Evolutionary conservation across 2,329 filamentous ascomycete species (phyloP), one percentile per base, ranked within the genome.

Genomic region (Colletotrichum gigasporum): DNA sequence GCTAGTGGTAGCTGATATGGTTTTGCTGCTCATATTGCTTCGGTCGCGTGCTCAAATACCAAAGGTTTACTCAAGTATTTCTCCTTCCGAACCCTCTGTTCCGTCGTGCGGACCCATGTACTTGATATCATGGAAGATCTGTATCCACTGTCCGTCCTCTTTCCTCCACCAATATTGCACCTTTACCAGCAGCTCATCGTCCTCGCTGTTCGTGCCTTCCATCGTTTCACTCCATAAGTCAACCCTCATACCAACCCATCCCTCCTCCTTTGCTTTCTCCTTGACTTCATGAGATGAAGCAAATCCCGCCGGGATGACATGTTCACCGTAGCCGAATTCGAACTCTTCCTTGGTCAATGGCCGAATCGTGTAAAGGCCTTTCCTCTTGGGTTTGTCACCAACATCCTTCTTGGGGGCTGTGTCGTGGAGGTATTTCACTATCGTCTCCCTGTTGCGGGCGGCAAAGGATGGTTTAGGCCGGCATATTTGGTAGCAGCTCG

Each of bases 111-210:
- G 58, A 1, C 72, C 72, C 37, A 73, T 60, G 48, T 73, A 72
- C 64, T 71, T 63, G 24, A 73, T 74, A 48, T 73, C 72, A 35
- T 73, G 72, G 12, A 73, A 34, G 20, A 72, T 69, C 45, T 74
- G 72, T 3, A 56, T 44, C 61, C 70, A 71, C 6, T 50, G 54
- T 0, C 26, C 65, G 0, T 47, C 28, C 14, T 74, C 71, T 52
- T 66, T 58, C 30, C 63, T 69, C 72, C 70, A 75, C 73, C 72
- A 74, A 30, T 75, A 75, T 41, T 73, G 69, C 12, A 73, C 71
- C 37, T 75, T 74, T 10, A 73, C 68, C 30, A 75, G 14, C 12
- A 70, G 41, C 39, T 61, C 42, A 24, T 32, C 12, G 4, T 61
- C 68, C 14, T 37, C 39, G 3, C 50, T 65, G 11, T 20, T 20